Base-by-base conservation (phyloP, 2,329 filamentous ascomycete species). In the Zelopaecilomyces penicillatus region DNA sequence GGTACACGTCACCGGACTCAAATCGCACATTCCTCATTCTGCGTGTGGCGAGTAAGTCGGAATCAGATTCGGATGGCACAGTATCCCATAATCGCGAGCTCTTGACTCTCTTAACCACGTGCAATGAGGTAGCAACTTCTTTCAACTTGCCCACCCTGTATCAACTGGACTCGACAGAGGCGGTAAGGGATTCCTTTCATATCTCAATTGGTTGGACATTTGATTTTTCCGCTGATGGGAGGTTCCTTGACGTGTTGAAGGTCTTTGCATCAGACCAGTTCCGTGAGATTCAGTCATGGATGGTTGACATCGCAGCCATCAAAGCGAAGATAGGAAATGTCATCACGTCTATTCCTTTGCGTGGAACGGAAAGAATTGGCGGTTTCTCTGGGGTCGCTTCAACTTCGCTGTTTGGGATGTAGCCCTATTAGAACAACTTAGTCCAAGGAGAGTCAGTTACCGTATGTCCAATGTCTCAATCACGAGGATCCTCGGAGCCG, bases 161-260 rank as follows among this genome's bases (percentile, higher is more conserved):
- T 62, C 62, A 67, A 44, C 54, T 54, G 42, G 50, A 41, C 29
- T 44, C 47, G 5, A 47, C 43, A 4, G 60, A 59, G 7, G 33
- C 49, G 5, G 59, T 51, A 32, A 59, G 53, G 31, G 50, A 39
- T 52, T 78, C 76, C 26, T 96, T 96, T 58, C 93, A 98, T 64
- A 69, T 97, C 48, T 95, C 89, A 38, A 79, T 98, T 45, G 93
- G 84, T 0, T 97, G 91, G 93, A 84, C 78, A 1, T 72, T 91
- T 50, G 63, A 70, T 7, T 60, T 68, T 36, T 81, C 79, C 0
- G 68, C 62, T 5, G 47, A 65, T 3, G 69, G 74, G 31, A 41
- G 56, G 56, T 50, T 57, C 3, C 44, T 58, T 5, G 52, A 51
- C 29, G 59, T 56, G 2, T 48, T 61, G 6, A 41, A 50, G 12